Evolutionary conservation across 2,329 filamentous ascomycete genomes (phyloP).

Genomic region (Aspergillus glaucus): DNA sequence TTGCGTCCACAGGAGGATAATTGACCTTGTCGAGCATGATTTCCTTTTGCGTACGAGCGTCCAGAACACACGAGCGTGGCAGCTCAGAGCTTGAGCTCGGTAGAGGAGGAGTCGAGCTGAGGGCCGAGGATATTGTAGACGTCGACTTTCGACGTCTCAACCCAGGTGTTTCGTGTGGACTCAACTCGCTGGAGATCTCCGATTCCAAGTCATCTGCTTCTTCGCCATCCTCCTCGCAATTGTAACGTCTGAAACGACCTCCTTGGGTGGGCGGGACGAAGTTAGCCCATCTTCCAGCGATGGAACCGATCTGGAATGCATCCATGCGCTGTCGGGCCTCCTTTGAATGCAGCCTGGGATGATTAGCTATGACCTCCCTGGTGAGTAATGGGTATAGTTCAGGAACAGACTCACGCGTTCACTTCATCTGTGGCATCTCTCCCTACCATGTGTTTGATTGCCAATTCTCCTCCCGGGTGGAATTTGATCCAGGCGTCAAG

Average conservation of each 20-base stretch:
- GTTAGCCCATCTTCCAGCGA: constrained; percentile 75
- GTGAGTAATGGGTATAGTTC: not conserved
- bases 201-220: constrained; percentile 12
- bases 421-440: constrained; percentile 91
- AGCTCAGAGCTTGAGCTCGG: too few relatives aligned
- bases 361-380: constrained; percentile 10
- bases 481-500: constrained; percentile 80
- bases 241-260: constrained; percentile 57
- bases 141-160: too few relatives aligned
- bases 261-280: constrained; percentile 87
- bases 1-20: too few relatives aligned
- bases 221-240: constrained; percentile 36
- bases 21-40: too few relatives aligned
- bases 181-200: constrained; percentile 14
- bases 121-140: too few relatives aligned
- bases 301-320: constrained; percentile 70
- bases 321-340: constrained; percentile 69
- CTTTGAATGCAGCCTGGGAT: constrained; percentile 66
- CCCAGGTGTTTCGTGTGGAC: too few relatives aligned
- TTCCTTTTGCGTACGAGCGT: too few relatives aligned
- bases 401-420: constrained; percentile 57
- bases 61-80: too few relatives aligned
- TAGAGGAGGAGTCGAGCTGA: too few relatives aligned
- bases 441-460: constrained; percentile 85
- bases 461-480: constrained; percentile 83